A percentile compares a stretch with the other conserved stretches of the same genome.
Conservation (phyloP, 106 monocot genomes). For the Acorus gramineus region DNA sequence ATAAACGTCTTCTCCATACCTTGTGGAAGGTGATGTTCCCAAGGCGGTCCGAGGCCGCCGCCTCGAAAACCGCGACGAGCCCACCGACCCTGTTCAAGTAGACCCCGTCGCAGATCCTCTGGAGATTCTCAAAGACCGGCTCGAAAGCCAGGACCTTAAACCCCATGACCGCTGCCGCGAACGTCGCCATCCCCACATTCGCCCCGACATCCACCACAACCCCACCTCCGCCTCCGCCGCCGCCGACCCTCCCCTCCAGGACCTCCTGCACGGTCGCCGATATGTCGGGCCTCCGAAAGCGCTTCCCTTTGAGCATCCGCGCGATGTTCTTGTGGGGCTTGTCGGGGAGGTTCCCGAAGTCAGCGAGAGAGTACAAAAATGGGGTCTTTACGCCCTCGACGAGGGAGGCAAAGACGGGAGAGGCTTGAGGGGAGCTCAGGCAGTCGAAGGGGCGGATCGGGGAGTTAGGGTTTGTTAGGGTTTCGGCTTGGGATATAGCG, state of each 20-base stretch:
- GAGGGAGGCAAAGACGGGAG: constrained; percentile 65
- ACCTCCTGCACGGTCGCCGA: constrained; percentile 73
- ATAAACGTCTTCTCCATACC: constrained; percentile 20
- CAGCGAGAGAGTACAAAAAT: constrained; percentile 87
- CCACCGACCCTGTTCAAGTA: constrained; percentile 68
- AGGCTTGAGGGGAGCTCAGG: constrained; percentile 58
- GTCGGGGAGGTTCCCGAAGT: constrained; percentile 79
- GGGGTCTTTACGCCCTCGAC: constrained; percentile 76
- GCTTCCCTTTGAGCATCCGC: constrained; percentile 83
- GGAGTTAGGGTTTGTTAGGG: constrained; percentile 8
- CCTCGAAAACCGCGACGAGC: constrained; percentile 49
- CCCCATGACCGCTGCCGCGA: constrained; percentile 94
- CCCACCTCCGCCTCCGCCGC: constrained; percentile 14
- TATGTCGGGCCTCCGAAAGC: constrained; percentile 77
- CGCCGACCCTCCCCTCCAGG: constrained; percentile 24
- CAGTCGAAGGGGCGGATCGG: constrained; percentile 67
- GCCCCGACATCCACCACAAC: constrained; percentile 78
- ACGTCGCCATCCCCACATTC: constrained; percentile 93
- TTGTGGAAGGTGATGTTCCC: constrained; percentile 94
- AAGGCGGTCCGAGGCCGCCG: constrained; percentile 68
- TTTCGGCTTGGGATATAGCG: constrained; percentile 7
- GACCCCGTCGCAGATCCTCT: constrained; percentile 82
- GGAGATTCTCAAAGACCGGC: constrained; percentile 91
- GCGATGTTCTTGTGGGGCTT: constrained; percentile 98
- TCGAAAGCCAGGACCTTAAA: constrained; percentile 81